Percentiles rank a stretch among this genome's conserved stretches.
Evolutionary conservation across 1,139 yeast genomes (phyloP).

Genomic region (Debaryomycetaceae sp.): DNA sequence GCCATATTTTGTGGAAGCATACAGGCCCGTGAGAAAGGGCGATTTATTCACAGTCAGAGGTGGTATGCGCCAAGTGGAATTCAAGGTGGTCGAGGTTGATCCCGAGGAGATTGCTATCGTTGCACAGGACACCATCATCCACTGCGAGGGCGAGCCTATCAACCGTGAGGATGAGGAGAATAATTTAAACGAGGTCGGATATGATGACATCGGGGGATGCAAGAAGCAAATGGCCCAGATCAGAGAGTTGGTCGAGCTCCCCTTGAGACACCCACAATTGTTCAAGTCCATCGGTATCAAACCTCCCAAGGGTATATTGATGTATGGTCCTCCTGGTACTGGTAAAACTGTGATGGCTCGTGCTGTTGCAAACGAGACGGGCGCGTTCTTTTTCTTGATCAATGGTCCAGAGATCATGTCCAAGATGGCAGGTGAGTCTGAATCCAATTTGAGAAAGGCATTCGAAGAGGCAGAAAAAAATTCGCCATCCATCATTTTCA

Average conservation of each 20-base stretch:
- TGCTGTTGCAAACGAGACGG: conserved; percentile 98
- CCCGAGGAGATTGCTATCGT: conserved; percentile 97
- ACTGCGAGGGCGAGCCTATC: conserved; percentile 98
- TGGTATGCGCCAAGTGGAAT: conserved; percentile 98
- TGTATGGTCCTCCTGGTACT: conserved; percentile 99
- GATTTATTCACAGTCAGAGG: conserved; percentile 96
- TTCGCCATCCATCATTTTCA: conserved; percentile 94
- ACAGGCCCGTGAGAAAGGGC: conserved; percentile 97
- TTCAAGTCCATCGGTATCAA: conserved; percentile 96
- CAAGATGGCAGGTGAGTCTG: conserved; percentile 99
- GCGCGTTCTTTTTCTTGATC: conserved; percentile 95
- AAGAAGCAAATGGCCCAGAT: conserved; percentile 98
- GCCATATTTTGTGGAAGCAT: conserved; percentile 98
- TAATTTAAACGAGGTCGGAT: conserved; percentile 93
- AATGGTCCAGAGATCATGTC: conserved; percentile 99
- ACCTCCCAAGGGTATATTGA: conserved; percentile 94
- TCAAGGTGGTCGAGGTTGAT: conserved; percentile 96
- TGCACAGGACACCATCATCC: conserved; percentile 96
- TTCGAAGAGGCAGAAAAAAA: conserved; percentile 99
- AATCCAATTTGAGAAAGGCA: conserved; percentile 94
- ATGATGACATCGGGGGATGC: conserved; percentile 98
- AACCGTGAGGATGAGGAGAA: conserved; percentile 98
- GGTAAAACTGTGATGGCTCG: conserved; percentile 99
- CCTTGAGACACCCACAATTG: conserved; percentile 94
- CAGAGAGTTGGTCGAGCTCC: conserved; percentile 94